Percentiles rank a stretch among this genome's conserved stretches.
phyloP scores from a whole-genome alignment of 176 grass and related monocot species.

The Carex scoparia region DNA sequence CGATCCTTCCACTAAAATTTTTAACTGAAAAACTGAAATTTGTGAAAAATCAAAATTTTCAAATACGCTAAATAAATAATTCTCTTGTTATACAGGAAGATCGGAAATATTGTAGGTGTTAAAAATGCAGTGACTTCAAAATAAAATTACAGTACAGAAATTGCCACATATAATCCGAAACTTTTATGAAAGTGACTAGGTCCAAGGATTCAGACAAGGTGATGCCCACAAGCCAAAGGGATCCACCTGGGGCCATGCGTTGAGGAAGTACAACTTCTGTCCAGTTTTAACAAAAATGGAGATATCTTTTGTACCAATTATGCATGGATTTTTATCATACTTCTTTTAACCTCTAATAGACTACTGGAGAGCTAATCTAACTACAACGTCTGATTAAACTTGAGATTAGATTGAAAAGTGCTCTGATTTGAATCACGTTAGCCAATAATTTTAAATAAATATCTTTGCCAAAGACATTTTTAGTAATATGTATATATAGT shows the following conservation, averaged over 20 bases:
- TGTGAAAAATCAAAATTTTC: not conserved
- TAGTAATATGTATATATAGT: too few relatives aligned
- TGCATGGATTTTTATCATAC: not conserved
- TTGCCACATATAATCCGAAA: not conserved
- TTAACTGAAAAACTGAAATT: not conserved
- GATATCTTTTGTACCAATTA: not conserved
- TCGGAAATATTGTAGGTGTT: not conserved
- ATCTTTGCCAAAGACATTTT: too few relatives aligned
- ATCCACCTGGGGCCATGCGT: constrained; percentile 4
- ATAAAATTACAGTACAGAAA: not conserved
- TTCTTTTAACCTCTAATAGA: not conserved
- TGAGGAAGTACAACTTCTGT: not conserved
- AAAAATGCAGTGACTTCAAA: not conserved
- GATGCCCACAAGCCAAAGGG: constrained; percentile 14
- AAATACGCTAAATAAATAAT: not conserved
- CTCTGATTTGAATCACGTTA: not conserved
- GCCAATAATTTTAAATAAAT: not conserved
- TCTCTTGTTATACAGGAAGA: not conserved
- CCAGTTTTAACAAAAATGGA: not conserved
- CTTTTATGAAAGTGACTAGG: not conserved
- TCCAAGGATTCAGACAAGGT: constrained; percentile 8
- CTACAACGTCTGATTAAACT: not conserved
- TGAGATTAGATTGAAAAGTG: not conserved
- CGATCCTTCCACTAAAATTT: not conserved
- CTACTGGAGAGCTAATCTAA: not conserved